Evolutionary conservation across 108 stramenopile genomes (phyloP), one percentile per base, ranked within the genome.

Genomic region (Asterionellopsis glacialis): DNA sequence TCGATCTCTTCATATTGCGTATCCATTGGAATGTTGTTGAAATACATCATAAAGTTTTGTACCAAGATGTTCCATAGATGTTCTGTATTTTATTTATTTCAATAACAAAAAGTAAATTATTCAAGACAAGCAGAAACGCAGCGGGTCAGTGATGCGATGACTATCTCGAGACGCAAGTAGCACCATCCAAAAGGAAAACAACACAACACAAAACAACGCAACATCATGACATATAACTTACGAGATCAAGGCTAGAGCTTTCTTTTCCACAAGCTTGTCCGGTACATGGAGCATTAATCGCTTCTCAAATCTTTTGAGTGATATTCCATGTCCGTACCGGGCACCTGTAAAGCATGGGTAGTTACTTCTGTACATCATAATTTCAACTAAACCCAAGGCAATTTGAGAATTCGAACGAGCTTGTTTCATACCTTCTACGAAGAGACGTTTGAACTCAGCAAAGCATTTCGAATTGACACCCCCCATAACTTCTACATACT

Each of bases 401-500:
- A 86, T 84, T 43, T 92, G 83, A 44, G 83, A 90, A 52, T 88
- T 87, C 22, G 63, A 68, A 33, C 91, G 73, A 10, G 88, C 90
- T 45, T 74, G 88, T 52, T 88, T 80, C 55, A 94, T 84, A 13
- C 90, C 91, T 23, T 77, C 83, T 1, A 91, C 87, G 53, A 93
- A 91, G 0, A 91, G 75, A 45, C 73, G 73, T 64, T 85, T 64
- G 62, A 93, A 96, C 54, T 94, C 93, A 47, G 83, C 73, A 67
- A 86, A 94, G 25, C 82, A 79, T 42, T 78, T 71, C 0, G 80
- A 81, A 10, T 68, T 42, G 13, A 64, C 61, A 7, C 97, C 98
- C 45, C 94, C 98, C 83, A 98, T 77, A 28, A 98, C 90, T 63
- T 98, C 96, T 23, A 96, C 78, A 65, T 97, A 94, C 59, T 99